These are phyloP conservation scores for Tanacetum coccineum DNA, from an alignment of 129 eudicot genomes.

Conservation along the genomic window DNA sequence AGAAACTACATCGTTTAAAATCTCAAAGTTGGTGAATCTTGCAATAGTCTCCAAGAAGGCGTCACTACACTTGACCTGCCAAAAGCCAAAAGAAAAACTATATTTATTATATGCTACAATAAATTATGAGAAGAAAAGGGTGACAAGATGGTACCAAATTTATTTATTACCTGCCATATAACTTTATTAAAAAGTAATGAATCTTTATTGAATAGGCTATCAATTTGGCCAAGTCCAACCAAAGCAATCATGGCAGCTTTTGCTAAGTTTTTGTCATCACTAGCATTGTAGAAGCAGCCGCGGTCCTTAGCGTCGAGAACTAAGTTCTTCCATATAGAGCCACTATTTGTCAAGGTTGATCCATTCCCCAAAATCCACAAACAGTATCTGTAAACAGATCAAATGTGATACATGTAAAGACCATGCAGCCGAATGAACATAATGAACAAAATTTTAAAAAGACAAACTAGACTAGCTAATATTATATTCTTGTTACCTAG, in stretches of 20 bases:
- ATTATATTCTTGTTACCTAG: constrained; percentile 37
- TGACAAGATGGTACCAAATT: no score
- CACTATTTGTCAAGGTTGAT: constrained; percentile 48
- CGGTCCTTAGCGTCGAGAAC: constrained; percentile 55
- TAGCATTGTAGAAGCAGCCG: constrained; percentile 51
- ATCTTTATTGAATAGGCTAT: constrained; percentile 26
- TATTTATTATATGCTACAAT: no score
- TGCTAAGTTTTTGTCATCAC: constrained; percentile 44
- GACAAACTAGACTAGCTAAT: background rate
- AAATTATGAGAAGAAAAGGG: no score
- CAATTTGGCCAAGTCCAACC: constrained; percentile 31
- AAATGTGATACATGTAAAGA: background rate
- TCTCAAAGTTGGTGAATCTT: constrained; percentile 12
- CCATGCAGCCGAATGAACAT: background rate
- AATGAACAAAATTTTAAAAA: background rate
- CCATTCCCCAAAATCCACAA: constrained; percentile 78
- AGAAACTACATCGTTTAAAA: constrained; percentile 32
- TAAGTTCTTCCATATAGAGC: constrained; percentile 59
- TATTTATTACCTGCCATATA: constrained; percentile 52
- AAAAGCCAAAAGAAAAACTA: background rate
- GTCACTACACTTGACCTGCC: constrained; percentile 27
- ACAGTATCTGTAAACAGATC: constrained; percentile 43
- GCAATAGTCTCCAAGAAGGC: constrained; percentile 37
- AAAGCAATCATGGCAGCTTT: constrained; percentile 30
- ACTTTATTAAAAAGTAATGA: constrained; percentile 34